Conservation (phyloP, 805 yeast genomes). For the Barnettozyma sucrosica region DNA sequence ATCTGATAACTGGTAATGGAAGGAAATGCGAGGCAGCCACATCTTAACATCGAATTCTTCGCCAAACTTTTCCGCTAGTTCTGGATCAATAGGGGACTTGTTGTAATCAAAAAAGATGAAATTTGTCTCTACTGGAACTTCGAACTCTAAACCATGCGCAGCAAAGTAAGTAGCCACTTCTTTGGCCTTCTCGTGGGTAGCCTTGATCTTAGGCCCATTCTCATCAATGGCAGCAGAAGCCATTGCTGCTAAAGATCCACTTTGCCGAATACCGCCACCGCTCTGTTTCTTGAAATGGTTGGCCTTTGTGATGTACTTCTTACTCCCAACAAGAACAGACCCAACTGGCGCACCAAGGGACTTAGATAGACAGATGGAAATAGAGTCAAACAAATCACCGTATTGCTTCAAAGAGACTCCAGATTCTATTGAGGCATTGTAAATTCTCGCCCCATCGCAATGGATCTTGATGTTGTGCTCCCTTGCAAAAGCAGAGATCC, state of each 20-base stretch:
- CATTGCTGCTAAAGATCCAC: constrained; percentile 76
- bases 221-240: constrained; percentile 71
- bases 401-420: constrained; percentile 52
- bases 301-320: constrained; percentile 55
- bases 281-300: constrained; percentile 85
- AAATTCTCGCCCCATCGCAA: constrained; percentile 92
- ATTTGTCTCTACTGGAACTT: constrained; percentile 73
- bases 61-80: constrained; percentile 45
- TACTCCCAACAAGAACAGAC: constrained; percentile 70
- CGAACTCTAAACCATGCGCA: constrained; percentile 49
- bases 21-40: constrained; percentile 63
- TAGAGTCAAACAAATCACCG: constrained; percentile 75
- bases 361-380: constrained; percentile 84
- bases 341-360: constrained; percentile 94
- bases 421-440: constrained; percentile 79
- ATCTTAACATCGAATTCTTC: constrained; percentile 53
- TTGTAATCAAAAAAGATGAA: constrained; percentile 69
- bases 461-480: constrained; percentile 58
- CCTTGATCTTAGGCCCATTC: constrained; percentile 45
- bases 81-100: constrained; percentile 46
- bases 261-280: constrained; percentile 93
- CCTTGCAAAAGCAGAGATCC: constrained; percentile 66
- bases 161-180: constrained; percentile 46
- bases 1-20: constrained; percentile 31
- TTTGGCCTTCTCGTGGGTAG: constrained; percentile 45